These are phyloP conservation scores for Pythium guiyangense DNA, from an alignment of 352 stramenopile genomes.

Conservation along the genomic window DNA sequence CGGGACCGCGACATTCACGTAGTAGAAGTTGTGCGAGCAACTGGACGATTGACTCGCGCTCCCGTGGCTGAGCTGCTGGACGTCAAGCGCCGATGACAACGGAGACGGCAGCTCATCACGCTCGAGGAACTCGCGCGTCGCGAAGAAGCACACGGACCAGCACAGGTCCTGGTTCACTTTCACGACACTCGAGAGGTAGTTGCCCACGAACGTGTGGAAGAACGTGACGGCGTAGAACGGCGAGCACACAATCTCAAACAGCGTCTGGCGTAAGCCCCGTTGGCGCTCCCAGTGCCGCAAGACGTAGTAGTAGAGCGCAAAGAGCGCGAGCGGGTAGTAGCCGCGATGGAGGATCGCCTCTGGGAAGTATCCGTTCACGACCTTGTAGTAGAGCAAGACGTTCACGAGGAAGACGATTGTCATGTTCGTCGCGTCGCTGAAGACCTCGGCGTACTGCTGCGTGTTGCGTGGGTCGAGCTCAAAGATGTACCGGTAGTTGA, in stretches of 20 bases:
- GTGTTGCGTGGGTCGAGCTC: constrained; percentile 86
- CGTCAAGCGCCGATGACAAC: too few species aligned
- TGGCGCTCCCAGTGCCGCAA: constrained; percentile 85
- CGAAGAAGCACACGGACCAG: constrained; percentile 96
- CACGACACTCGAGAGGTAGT: constrained; percentile 84
- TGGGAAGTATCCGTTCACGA: constrained; percentile 84
- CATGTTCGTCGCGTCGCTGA: constrained; percentile 95
- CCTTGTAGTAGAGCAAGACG: constrained; percentile 97
- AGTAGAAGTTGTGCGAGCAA: constrained; percentile 84
- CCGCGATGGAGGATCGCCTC: constrained; percentile 79
- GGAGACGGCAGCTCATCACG: constrained; percentile 35
- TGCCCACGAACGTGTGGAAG: constrained; percentile 90
- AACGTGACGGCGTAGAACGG: constrained; percentile 93
- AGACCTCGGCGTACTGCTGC: constrained; percentile 89
- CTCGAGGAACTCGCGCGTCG: constrained; percentile 90
- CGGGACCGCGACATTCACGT: constrained; percentile 93
- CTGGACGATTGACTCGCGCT: constrained; percentile 7
- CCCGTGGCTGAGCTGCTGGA: too few species aligned
- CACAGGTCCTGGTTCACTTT: constrained; percentile 85
- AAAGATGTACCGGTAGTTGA: constrained; percentile 96
- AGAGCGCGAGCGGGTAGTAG: constrained; percentile 92
- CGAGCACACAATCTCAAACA: constrained; percentile 88
- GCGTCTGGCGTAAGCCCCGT: constrained; percentile 78
- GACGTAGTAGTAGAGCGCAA: constrained; percentile 92
- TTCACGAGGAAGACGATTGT: constrained; percentile 93